Evolutionary conservation across 805 yeast genomes (phyloP).

Genomic region (Starmerella vaccinii): DNA sequence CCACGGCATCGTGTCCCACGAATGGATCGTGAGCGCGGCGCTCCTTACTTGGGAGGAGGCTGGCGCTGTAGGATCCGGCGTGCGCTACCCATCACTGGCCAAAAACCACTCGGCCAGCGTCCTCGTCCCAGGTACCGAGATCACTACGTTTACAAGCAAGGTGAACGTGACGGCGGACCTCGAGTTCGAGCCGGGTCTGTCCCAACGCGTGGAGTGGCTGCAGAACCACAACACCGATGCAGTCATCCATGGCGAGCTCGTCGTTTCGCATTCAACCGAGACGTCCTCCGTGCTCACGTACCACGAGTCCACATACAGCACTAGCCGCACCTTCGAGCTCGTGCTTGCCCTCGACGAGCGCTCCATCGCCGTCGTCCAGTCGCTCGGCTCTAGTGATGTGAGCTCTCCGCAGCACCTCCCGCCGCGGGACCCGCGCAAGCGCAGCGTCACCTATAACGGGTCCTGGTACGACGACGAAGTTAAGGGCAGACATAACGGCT

Average conservation of each 20-base stretch:
- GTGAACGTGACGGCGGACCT: slow-evolving; percentile 9
- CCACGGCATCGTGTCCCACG: slow-evolving; percentile 13
- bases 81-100: not conserved
- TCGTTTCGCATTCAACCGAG: not conserved
- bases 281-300: not conserved
- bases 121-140: slow-evolving; percentile 2
- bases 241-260: slow-evolving; percentile 1
- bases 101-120: slow-evolving; percentile 5
- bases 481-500: slow-evolving; percentile 2
- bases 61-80: slow-evolving; percentile 26
- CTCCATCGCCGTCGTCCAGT: slow-evolving; percentile 3
- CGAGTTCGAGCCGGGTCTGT: not conserved
- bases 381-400: not conserved
- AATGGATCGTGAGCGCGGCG: slow-evolving; percentile 30
- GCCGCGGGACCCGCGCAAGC: slow-evolving; percentile 7
- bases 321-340: not conserved
- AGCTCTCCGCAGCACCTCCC: not conserved
- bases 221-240: slow-evolving; percentile 5
- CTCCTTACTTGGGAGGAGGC: slow-evolving; percentile 27
- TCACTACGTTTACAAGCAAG: slow-evolving; percentile 2
- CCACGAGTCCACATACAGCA: not conserved
- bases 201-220: slow-evolving; percentile 3
- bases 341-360: not conserved
- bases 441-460: slow-evolving; percentile 11
- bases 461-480: slow-evolving; percentile 6